Evolutionary conservation across 2,329 filamentous ascomycete genomes (phyloP), one percentile per base, ranked within the genome.

Genomic region (Ophiosphaerella narmari): DNA sequence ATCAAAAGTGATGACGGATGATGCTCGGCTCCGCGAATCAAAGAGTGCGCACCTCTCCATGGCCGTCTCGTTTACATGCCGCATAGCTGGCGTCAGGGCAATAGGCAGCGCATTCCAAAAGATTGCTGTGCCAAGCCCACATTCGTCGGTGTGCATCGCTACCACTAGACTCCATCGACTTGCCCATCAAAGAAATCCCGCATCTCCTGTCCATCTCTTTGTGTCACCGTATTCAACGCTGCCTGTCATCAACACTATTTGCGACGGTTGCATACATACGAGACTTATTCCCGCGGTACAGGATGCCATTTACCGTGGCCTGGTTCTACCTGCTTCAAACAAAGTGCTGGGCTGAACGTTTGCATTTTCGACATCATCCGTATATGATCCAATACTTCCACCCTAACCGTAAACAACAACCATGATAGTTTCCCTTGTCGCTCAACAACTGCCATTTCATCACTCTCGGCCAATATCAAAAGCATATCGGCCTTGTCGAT

Each of bases 111-210:
- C 18, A 21, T 21, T 21, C 18, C 18, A 21, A 21, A 21, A 21
- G 48, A 31, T 48, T 52, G 40, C 46, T 45, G 18, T 43, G 57
- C 57, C 57, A 60, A 60, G 55, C 23, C 36, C 16, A 32, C 53
- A 46, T 21, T 41, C 51, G 52, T 48, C 43, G 48, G 39, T 50
- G 49, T 60, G 24, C 43, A n/a, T 40, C 35, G 42, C 44, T 50
- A 48, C 44, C 54, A 45, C 51, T 51, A 3, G 26, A 57, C 34
- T 36, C 34, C 34, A 36, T 14, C 34, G 4, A 29, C 39, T 8
- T 29, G 26, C 45, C 45, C 45, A 37, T 42, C 44, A 37, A 40
- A 54, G 44, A 58, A 60, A 60, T 60, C 45, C 57, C 57, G 52
- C 57, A 45, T 48, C 26, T 29, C 26, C 26, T 42, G 39, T 39